Conservation (phyloP, 1,284 basidiomycete species). For the Tilletia setariae region DNA sequence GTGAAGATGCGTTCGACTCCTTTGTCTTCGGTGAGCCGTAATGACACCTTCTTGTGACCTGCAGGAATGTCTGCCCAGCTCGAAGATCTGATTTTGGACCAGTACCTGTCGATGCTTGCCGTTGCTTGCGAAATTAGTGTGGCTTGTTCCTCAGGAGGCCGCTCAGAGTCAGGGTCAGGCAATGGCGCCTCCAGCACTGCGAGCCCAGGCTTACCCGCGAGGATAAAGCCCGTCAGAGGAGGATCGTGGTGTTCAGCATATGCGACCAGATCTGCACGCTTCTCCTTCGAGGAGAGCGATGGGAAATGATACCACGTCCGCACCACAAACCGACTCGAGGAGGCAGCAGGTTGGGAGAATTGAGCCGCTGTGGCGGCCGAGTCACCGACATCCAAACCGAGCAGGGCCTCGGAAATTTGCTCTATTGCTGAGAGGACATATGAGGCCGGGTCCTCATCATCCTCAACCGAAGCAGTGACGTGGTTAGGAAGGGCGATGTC, state of each 20-base stretch:
- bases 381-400: background rate
- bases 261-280: slow-evolving; percentile 32
- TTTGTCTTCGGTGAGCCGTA: slow-evolving; percentile 24
- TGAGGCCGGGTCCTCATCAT: slow-evolving; percentile 23
- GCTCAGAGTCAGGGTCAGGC: background rate
- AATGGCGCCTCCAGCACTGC: slow-evolving; percentile 40
- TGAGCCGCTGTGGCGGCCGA: background rate
- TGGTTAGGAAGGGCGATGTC: background rate
- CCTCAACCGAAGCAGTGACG: slow-evolving; percentile 8
- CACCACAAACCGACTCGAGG: background rate
- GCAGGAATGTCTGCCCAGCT: slow-evolving; percentile 38
- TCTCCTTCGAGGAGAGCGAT: slow-evolving; percentile 31
- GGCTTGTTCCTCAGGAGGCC: background rate
- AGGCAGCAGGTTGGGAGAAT: background rate
- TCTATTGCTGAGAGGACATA: slow-evolving; percentile 10
- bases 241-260: slow-evolving; percentile 26
- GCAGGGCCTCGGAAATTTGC: slow-evolving; percentile 16
- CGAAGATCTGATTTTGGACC: slow-evolving; percentile 32
- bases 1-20: slow-evolving; percentile 15
- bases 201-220: slow-evolving; percentile 43
- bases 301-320: slow-evolving; percentile 43
- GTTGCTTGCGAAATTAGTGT: slow-evolving; percentile 14
- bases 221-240: slow-evolving; percentile 36
- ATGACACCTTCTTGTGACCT: slow-evolving; percentile 40
- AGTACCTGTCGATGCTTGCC: slow-evolving; percentile 26